Percentiles rank a stretch among this genome's conserved stretches.
Conservation (phyloP, 768 basidiomycete genomes). For the Myochromella boudieri region DNA sequence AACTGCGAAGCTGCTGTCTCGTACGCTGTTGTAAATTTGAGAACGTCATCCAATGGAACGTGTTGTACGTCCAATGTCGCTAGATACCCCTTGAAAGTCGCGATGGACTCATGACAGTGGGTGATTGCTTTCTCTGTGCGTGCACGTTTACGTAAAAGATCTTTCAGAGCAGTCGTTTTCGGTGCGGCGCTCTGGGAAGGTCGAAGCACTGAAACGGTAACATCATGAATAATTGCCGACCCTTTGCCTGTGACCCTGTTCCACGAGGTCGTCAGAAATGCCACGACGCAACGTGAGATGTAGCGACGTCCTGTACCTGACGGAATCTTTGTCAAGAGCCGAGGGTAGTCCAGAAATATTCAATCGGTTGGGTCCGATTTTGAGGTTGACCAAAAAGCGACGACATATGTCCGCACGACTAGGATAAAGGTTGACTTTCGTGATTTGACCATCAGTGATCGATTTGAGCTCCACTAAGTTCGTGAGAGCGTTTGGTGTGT, state of each 20-base stretch:
- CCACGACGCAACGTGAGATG: background rate
- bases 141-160: background rate
- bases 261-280: background rate
- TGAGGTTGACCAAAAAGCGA: background rate
- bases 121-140: constrained; percentile 10
- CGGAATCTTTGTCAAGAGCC: background rate
- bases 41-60: constrained; percentile 16
- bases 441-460: background rate
- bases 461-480: too few species aligned
- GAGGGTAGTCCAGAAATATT: background rate
- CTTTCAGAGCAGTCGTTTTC: background rate
- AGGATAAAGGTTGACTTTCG: background rate
- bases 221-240: constrained; percentile 5
- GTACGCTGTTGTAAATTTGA: constrained; percentile 13
- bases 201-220: constrained; percentile 3
- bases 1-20: constrained; percentile 20
- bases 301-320: background rate
- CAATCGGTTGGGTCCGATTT: background rate
- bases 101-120: constrained; percentile 21
- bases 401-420: background rate
- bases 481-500: too few species aligned
- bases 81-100: constrained; percentile 25
- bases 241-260: constrained; percentile 1
- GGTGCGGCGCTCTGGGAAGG: background rate
- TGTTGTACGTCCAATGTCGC: constrained; percentile 22